Evolutionary conservation across 163 green algal genomes (phyloP).

Genomic region (Trebouxiophyceae sp.): DNA sequence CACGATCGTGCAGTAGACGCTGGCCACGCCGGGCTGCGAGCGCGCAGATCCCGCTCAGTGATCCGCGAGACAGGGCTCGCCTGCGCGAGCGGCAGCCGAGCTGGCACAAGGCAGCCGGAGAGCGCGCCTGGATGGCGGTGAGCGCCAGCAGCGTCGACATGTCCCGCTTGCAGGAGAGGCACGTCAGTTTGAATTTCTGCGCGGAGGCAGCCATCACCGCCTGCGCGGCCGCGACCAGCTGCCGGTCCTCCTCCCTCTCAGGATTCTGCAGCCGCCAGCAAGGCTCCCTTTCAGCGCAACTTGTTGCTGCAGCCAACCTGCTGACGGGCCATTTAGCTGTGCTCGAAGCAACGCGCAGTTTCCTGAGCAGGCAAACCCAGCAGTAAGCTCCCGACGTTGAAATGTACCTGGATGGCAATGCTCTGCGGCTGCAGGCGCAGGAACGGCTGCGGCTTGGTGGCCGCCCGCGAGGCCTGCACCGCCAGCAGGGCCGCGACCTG

Average conservation of each 20-base stretch:
- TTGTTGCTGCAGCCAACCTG: too few species aligned
- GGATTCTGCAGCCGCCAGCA: constrained; percentile 6
- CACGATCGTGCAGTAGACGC: constrained; percentile 30
- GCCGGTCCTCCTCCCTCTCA: background rate
- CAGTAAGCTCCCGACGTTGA: too few species aligned
- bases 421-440: constrained; percentile 16
- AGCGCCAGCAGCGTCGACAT: constrained; percentile 25
- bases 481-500: constrained; percentile 42
- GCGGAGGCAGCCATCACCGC: constrained; percentile 12
- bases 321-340: too few species aligned
- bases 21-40: constrained; percentile 22
- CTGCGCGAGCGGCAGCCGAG: too few species aligned
- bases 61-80: too few species aligned
- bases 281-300: background rate
- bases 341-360: too few species aligned
- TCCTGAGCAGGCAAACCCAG: too few species aligned
- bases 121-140: constrained; percentile 19
- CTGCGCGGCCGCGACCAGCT: constrained; percentile 11
- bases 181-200: constrained; percentile 21
- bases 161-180: constrained; percentile 15
- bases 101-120: too few species aligned
- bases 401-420: constrained; percentile 30
- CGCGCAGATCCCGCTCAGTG: too few species aligned
- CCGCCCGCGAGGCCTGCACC: constrained; percentile 23
- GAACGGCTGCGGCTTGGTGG: constrained; percentile 17